Conservation (phyloP, 371 early-diverging fungal species). For the Mortierella sp. region DNA sequence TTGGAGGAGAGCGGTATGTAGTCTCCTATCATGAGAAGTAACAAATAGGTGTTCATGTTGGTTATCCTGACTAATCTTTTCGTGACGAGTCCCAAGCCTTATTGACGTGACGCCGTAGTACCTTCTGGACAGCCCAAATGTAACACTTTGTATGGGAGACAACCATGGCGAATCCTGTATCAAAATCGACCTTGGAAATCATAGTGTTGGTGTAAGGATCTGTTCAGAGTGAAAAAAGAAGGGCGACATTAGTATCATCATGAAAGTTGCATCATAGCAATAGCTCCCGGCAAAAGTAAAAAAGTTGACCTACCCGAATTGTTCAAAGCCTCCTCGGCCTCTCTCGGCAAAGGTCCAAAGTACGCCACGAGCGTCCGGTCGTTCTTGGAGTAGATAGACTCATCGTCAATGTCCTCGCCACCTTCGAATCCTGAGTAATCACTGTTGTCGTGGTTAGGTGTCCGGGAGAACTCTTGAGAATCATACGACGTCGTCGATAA, state of each 20-base stretch:
- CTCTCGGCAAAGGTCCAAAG: slow-evolving; percentile 49
- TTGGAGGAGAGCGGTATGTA: slow-evolving; percentile 42
- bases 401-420: slow-evolving; percentile 30
- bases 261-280: neutral
- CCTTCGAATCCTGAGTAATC: slow-evolving; percentile 6
- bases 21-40: slow-evolving; percentile 17
- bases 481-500: slow-evolving; percentile 14
- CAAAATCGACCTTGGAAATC: slow-evolving; percentile 41
- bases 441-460: slow-evolving; percentile 17
- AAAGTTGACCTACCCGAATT: slow-evolving; percentile 27
- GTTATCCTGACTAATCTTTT: neutral
- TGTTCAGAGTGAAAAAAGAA: slow-evolving; percentile 11
- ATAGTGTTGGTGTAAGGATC: slow-evolving; percentile 50
- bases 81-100: neutral
- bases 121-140: slow-evolving; percentile 54
- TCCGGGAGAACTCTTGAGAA: slow-evolving; percentile 21
- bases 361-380: slow-evolving; percentile 46
- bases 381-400: slow-evolving; percentile 46
- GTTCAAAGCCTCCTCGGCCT: slow-evolving; percentile 42
- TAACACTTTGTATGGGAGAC: slow-evolving; percentile 43
- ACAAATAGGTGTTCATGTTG: neutral
- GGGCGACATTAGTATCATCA: neutral
- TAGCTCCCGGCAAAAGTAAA: neutral
- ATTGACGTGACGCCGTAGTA: neutral
- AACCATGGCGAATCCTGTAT: slow-evolving; percentile 44